A percentile compares a stretch with the other conserved stretches of the same genome.
phyloP scores from a whole-genome alignment of 106 monocot genomes.

The Dendrobium officinale region DNA sequence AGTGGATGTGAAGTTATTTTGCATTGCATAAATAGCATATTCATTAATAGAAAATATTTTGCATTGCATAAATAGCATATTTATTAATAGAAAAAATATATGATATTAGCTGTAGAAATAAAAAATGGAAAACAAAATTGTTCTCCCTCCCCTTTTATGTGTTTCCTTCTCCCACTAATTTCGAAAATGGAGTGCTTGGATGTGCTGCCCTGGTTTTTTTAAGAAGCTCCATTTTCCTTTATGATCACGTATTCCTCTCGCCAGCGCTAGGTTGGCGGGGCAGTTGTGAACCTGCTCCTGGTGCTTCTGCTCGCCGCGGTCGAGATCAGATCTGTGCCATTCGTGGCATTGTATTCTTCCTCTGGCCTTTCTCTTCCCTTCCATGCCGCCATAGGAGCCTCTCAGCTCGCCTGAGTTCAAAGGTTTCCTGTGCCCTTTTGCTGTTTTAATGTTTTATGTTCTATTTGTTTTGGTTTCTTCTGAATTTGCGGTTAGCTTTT shows the following conservation, averaged over 20 bases:
- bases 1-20: no score
- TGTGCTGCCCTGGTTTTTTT: not conserved
- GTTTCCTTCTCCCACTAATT: not conserved
- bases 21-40: not conserved
- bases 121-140: not conserved
- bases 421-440: not conserved
- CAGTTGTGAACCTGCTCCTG: not conserved
- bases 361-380: not conserved
- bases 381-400: not conserved
- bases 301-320: not conserved
- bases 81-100: not conserved
- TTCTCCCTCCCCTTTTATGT: not conserved
- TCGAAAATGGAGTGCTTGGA: not conserved
- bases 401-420: not conserved
- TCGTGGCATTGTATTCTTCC: not conserved
- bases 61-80: not conserved
- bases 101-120: not conserved
- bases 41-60: not conserved
- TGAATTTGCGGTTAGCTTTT: not conserved
- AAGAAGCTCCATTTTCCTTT: not conserved
- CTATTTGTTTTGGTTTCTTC: not conserved
- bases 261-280: slow-evolving; percentile 2
- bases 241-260: not conserved
- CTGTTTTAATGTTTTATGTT: not conserved
- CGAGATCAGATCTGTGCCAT: not conserved